Evolutionary conservation across 225 moss, liverwort and hornwort species (phyloP).

Genomic region (Straminergon stramineum): DNA sequence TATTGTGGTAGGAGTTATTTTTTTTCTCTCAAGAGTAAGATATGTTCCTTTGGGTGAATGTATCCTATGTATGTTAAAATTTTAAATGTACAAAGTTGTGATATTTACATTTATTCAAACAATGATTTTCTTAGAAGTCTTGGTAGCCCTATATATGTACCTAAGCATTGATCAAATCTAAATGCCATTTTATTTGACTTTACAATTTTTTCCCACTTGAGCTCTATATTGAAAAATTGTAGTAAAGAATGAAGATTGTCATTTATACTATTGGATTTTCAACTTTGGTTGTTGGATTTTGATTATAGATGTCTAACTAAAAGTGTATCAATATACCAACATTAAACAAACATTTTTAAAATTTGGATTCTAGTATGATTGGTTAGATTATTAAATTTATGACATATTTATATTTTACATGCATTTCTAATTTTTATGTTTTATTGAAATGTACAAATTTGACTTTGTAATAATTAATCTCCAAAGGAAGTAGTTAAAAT

Average conservation of each 20-base stretch:
- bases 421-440: neutral
- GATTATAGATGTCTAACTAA: rapidly evolving
- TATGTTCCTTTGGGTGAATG: neutral
- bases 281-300: neutral
- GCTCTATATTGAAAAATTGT: neutral
- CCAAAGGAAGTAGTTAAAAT: neutral
- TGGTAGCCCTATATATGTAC: neutral
- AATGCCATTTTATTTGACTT: neutral
- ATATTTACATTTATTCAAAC: neutral
- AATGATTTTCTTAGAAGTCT: neutral
- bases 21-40: rapidly evolving
- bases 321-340: neutral
- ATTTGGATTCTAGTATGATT: neutral
- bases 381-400: neutral
- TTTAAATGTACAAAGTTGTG: neutral
- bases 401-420: neutral
- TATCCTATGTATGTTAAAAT: neutral
- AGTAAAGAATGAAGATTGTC: neutral
- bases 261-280: neutral
- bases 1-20: neutral
- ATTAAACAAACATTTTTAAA: neutral
- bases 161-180: neutral
- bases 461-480: neutral
- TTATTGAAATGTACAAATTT: neutral
- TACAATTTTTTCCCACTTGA: neutral